Percentiles rank a stretch among this genome's conserved stretches.
phyloP scores from a whole-genome alignment of 2,329 filamentous ascomycete genomes.

The Kalmusia sp. region DNA sequence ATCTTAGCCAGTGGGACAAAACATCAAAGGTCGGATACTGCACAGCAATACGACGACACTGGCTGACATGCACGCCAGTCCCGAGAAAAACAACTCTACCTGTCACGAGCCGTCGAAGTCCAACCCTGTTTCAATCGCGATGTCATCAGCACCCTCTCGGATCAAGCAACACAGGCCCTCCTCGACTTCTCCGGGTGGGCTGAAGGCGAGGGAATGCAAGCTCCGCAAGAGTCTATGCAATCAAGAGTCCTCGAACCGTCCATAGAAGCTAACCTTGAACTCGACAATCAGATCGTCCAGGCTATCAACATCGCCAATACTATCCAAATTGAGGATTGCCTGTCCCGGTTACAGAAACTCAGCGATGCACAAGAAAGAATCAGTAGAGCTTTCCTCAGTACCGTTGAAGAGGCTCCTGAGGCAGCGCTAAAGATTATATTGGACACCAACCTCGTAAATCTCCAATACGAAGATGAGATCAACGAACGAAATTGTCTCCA shows the following conservation, averaged over 20 bases:
- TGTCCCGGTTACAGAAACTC: slow-evolving; percentile 71
- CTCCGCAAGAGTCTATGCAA: slow-evolving; percentile 43
- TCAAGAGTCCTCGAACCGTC: slow-evolving; percentile 39
- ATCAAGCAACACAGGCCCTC: slow-evolving; percentile 94
- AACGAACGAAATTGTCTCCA: slow-evolving; percentile 97
- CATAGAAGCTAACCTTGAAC: slow-evolving; percentile 81
- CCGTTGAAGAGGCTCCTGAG: slow-evolving; percentile 83
- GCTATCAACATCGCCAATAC: slow-evolving; percentile 84
- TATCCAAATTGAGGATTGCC: slow-evolving; percentile 78
- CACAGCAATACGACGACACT: slow-evolving; percentile 23
- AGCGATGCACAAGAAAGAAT: slow-evolving; percentile 75
- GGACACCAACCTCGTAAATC: slow-evolving; percentile 81
- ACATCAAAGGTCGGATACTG: slow-evolving; percentile 77
- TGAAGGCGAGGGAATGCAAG: slow-evolving; percentile 91
- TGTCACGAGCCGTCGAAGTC: slow-evolving; percentile 94
- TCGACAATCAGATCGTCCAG: slow-evolving; percentile 86
- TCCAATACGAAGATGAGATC: slow-evolving; percentile 96
- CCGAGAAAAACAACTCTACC: slow-evolving; percentile 95
- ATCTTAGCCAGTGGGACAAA: slow-evolving; percentile 82
- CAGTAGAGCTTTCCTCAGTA: slow-evolving; percentile 88
- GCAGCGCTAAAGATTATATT: slow-evolving; percentile 78
- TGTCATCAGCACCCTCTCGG: slow-evolving; percentile 94
- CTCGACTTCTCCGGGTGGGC: slow-evolving; percentile 97
- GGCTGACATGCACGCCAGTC: slow-evolving; percentile 63
- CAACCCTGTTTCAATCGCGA: slow-evolving; percentile 98